Base-by-base conservation (phyloP, 345 rosid genomes). In the Heritiera littoralis region DNA sequence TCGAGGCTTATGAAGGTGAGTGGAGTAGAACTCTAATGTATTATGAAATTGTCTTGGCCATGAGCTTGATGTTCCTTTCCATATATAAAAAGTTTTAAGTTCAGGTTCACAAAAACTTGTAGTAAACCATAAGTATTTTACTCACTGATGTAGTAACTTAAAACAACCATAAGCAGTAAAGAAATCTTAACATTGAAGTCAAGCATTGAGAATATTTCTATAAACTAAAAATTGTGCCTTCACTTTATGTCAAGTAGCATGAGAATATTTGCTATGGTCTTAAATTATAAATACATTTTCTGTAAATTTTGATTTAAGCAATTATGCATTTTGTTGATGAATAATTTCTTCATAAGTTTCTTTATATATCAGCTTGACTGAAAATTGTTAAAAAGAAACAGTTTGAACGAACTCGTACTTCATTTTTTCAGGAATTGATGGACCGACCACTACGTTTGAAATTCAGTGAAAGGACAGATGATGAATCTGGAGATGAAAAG, bases 371-470 rank as follows among this genome's bases (percentile, higher is more conserved):
- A 71, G 11, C 9, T 51, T 51, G 45, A 67, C 30, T n/a, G 28
- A 43, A 20, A n/a, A 30, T 52, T 17, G n/a, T 5, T 48, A 48
- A 54, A 14, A 54, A 15, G 58, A 54, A 54, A 54, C 2, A 0
- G n/a, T 15, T 54, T 54, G 58, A 54, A 54, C 17, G 7, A 54
- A 15, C 58, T 54, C 58, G 0, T 54, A 4, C 55, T 51, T 81
- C n/a, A 20, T 72, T 82, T 23, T 23, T 70, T 75, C 68, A 93
- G 97, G 95, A 93, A 81, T 82, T 95, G 80, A 90, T 93, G 98
- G 98, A 91, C 20, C 90, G 98, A 17, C 90, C 97, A 54, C 12
- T 95, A 80, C 85, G 81, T 70, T 87, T 95, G 56, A 95, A 93
- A 83, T 81, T 92, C 81, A 91, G 92, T 43, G 84, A 90, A 54